A percentile compares a stretch with the other conserved stretches of the same genome.
phyloP scores from a whole-genome alignment of 306 rosid genomes.

The Rosa chinensis region DNA sequence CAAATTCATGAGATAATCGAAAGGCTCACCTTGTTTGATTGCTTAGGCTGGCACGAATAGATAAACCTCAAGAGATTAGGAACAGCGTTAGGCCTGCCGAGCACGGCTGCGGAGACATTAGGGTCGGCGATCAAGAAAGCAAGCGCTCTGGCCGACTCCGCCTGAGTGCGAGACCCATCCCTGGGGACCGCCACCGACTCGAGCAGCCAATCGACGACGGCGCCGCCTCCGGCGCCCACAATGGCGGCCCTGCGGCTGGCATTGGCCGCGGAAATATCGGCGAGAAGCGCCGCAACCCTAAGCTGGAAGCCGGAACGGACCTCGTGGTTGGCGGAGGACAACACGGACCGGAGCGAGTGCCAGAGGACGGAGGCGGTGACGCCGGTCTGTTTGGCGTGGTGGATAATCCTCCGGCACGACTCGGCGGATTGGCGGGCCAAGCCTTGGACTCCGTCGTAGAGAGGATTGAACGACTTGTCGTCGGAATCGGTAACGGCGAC shows the following conservation, averaged over 20 bases:
- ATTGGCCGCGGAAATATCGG: constrained; percentile 83
- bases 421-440: constrained; percentile 49
- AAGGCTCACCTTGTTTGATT: constrained; percentile 59
- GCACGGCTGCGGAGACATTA: constrained; percentile 69
- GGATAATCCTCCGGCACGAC: constrained; percentile 50
- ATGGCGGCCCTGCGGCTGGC: constrained; percentile 75
- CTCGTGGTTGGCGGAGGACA: constrained; percentile 91
- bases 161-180: constrained; percentile 72
- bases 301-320: constrained; percentile 92
- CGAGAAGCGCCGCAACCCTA: constrained; percentile 85
- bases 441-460: constrained; percentile 43
- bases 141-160: constrained; percentile 92
- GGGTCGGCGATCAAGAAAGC: constrained; percentile 89
- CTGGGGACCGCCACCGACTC: constrained; percentile 78
- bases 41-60: constrained; percentile 86
- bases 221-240: constrained; percentile 90
- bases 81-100: constrained; percentile 78
- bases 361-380: constrained; percentile 77
- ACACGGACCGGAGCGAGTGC: constrained; percentile 79
- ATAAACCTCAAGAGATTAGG: constrained; percentile 86
- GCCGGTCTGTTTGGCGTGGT: constrained; percentile 68
- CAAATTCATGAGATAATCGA: not conserved
- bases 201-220: constrained; percentile 90
- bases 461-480: constrained; percentile 33
- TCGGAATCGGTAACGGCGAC: constrained; percentile 16